phyloP scores from a whole-genome alignment of 1,284 basidiomycete species.

The Naganishia albida region DNA sequence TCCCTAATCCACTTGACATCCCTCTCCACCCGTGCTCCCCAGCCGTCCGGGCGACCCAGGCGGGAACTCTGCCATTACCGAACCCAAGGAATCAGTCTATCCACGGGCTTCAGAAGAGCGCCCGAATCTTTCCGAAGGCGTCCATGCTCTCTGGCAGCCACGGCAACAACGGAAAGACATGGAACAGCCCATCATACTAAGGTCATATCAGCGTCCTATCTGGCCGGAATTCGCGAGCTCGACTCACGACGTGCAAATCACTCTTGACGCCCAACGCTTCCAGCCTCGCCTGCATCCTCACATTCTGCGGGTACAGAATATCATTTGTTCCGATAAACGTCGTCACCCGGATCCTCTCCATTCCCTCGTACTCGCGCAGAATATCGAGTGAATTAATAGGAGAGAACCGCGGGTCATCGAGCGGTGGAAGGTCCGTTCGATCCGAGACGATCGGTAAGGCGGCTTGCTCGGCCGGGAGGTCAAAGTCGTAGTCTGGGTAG shows the following conservation, averaged over 20 bases:
- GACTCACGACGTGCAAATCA: constrained; percentile 25
- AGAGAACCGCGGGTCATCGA: constrained; percentile 8
- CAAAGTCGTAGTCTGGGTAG: constrained; percentile 21
- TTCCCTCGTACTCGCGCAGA: constrained; percentile 5
- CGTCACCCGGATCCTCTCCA: constrained; percentile 1
- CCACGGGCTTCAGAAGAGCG: constrained; percentile 4
- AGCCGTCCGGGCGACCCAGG: no score
- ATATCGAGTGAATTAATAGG: constrained; percentile 22
- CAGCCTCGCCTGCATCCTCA: constrained; percentile 19
- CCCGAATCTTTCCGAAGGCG: constrained; percentile 24
- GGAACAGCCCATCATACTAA: constrained; percentile 28
- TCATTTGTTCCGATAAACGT: constrained; percentile 28
- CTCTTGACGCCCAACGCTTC: constrained; percentile 16
- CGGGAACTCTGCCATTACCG: no score
- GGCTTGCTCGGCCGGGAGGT: constrained; percentile 1
- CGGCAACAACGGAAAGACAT: constrained; percentile 27
- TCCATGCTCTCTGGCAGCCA: constrained; percentile 24
- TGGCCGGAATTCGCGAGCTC: background rate
- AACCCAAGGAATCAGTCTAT: no score
- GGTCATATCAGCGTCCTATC: background rate
- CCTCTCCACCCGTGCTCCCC: no score
- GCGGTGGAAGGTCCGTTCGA: background rate
- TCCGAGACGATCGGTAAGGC: background rate
- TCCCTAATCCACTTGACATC: no score
- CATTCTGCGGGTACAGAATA: constrained; percentile 22